These are phyloP conservation scores for Euphorbia celastroides DNA, from an alignment of 441 rosid species.

Conservation along the genomic window DNA sequence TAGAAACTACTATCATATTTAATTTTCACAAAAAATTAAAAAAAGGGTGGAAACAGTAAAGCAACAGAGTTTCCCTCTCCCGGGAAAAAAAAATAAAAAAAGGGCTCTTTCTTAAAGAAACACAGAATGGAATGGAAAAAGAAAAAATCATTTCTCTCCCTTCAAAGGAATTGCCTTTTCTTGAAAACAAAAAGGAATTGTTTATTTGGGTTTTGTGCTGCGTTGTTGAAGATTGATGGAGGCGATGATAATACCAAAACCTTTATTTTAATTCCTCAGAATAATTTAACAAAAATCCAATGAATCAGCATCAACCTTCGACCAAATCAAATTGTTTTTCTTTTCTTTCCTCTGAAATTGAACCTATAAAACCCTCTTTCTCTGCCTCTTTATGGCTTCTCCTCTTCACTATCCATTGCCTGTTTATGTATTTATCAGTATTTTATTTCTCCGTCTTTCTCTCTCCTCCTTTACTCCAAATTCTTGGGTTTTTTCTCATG, in stretches of 20 bases:
- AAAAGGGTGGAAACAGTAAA: not conserved
- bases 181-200: conserved; percentile 9
- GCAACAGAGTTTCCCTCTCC: conserved; percentile 4
- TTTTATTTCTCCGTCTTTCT: conserved; percentile 15
- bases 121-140: not conserved
- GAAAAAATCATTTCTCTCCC: conserved; percentile 4
- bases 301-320: not conserved
- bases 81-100: not conserved
- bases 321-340: conserved; percentile 23
- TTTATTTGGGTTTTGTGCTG: conserved; percentile 23
- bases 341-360: conserved; percentile 9
- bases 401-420: conserved; percentile 10
- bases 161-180: conserved; percentile 18
- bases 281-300: not conserved
- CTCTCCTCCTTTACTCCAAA: conserved; percentile 31
- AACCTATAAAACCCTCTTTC: conserved; percentile 13
- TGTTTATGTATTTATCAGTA: not conserved
- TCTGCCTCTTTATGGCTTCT: conserved; percentile 21
- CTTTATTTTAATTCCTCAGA: not conserved
- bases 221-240: conserved; percentile 14
- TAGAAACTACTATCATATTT: not conserved
- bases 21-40: not conserved
- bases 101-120: not conserved
- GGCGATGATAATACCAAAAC: conserved; percentile 10
- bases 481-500: conserved; percentile 20